Evolutionary conservation across 257 asterid species (phyloP).

Genomic region (Oldenlandia corymbosa): DNA sequence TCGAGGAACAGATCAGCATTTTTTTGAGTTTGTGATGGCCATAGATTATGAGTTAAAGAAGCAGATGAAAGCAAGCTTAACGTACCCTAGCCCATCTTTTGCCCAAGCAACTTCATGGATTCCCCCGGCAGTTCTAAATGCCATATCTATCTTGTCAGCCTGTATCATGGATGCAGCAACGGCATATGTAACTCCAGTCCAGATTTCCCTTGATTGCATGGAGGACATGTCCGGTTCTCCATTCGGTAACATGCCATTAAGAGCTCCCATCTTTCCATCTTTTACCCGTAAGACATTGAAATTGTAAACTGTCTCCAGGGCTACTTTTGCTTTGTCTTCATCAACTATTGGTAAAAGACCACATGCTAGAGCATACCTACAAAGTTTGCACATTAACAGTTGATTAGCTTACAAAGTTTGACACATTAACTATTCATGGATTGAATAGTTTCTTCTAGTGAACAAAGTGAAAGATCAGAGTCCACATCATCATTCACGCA

Average conservation of each 20-base stretch:
- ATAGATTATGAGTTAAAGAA: background rate
- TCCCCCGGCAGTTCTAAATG: constrained; percentile 83
- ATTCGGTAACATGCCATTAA: constrained; percentile 85
- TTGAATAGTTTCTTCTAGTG: background rate
- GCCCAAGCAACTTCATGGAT: constrained; percentile 80
- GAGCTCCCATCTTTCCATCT: constrained; percentile 78
- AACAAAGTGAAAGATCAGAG: background rate
- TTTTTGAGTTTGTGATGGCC: background rate
- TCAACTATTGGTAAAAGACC: constrained; percentile 80
- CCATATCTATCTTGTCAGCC: constrained; percentile 68
- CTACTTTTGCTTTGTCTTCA: constrained; percentile 65
- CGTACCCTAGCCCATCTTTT: constrained; percentile 74
- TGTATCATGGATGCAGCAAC: constrained; percentile 95
- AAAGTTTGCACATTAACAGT: constrained; percentile 8
- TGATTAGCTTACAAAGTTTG: no score
- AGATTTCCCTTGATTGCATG: constrained; percentile 91
- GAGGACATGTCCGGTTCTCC: constrained; percentile 72
- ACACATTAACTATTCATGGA: background rate
- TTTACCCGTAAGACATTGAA: constrained; percentile 81
- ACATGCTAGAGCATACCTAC: constrained; percentile 93
- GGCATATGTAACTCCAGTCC: constrained; percentile 92
- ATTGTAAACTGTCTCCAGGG: constrained; percentile 64
- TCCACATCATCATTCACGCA: no score
- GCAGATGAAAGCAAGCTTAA: constrained; percentile 8
- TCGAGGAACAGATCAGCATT: background rate